Evolutionary conservation across 2,329 filamentous ascomycete genomes (phyloP).

Genomic region (Onygenales sp.): DNA sequence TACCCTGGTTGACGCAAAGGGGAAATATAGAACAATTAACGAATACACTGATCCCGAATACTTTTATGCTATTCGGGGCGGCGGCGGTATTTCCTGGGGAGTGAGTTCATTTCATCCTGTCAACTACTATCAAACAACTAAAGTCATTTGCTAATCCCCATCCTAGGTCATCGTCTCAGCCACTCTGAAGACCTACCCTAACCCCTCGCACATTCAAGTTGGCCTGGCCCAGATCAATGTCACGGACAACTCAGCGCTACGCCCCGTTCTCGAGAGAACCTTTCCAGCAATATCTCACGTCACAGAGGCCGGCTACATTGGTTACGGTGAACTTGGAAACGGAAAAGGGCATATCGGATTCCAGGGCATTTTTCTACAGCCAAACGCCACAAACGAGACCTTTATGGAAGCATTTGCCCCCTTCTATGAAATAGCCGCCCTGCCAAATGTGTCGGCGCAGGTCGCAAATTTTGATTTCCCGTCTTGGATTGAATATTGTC

Average conservation of each 20-base stretch:
- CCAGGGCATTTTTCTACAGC: constrained; percentile 22
- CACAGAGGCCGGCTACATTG: constrained; percentile 21
- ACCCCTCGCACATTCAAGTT: constrained; percentile 21
- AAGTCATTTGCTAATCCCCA: background rate
- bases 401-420: constrained; percentile 11
- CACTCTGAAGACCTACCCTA: constrained; percentile 18
- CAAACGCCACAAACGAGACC: constrained; percentile 19
- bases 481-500: constrained; percentile 19
- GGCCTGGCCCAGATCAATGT: constrained; percentile 18
- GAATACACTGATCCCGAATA: constrained; percentile 18
- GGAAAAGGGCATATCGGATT: constrained; percentile 9
- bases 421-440: constrained; percentile 13
- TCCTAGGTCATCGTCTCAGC: constrained; percentile 14
- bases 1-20: constrained; percentile 14
- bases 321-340: constrained; percentile 16
- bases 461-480: constrained; percentile 17
- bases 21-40: constrained; percentile 14
- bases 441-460: constrained; percentile 13
- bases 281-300: constrained; percentile 17
- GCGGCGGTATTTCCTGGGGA: constrained; percentile 18
- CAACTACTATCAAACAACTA: background rate
- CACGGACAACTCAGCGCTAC: constrained; percentile 12
- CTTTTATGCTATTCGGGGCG: constrained; percentile 19
- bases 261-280: constrained; percentile 14
- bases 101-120: constrained; percentile 9